Base-by-base conservation (phyloP, 2,329 filamentous ascomycete genomes). In the Fusarium pseudoanthophilum region DNA sequence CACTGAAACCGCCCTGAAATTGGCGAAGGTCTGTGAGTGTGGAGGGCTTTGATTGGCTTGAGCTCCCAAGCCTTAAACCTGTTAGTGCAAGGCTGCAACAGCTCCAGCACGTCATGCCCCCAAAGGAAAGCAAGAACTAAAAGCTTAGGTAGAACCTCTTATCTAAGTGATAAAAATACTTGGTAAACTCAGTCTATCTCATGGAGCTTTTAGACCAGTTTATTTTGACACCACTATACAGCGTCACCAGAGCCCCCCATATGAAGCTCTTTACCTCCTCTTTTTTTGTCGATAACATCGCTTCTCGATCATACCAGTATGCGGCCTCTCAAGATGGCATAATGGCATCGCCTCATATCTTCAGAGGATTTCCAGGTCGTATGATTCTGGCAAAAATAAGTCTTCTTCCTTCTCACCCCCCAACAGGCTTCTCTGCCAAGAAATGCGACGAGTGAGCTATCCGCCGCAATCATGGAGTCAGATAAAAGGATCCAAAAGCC, bases 241-340 rank as follows among this genome's bases (percentile, higher is more conserved):
- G 21, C 26, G 26, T 30, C 45, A 48, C 45, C 21, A 48, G 26
- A 48, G 26, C 26, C 45, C 20, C 45, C 26, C 24, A 18, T 18
- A 51, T 37, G 52, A 21, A 40, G 49, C 62, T 49, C 55, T 56
- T 48, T 39, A 57, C 64, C 68, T 70, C 64, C 69, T 64, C 62
- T 71, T 69, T 74, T 64, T 24, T 20, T 26, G 49, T 26, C 40
- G 45, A 30, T 60, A 63, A 53, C 48, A 40, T 39, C 56, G 59
- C 39, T 51, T 69, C 59, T 58, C 34, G 16, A 65, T 36, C 46
- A 68, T 69, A 28, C 28, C 28, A 28, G 28, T 28, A 62, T 32
- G 37, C 65, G 70, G 60, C 65, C 76, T 75, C 60, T 67, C 77
- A 82, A 75, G 76, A 81, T 79, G 80, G 75, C 65, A 80, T 75